These are phyloP conservation scores for Firmiana major DNA, from an alignment of 345 rosid species.

Conservation along the genomic window DNA sequence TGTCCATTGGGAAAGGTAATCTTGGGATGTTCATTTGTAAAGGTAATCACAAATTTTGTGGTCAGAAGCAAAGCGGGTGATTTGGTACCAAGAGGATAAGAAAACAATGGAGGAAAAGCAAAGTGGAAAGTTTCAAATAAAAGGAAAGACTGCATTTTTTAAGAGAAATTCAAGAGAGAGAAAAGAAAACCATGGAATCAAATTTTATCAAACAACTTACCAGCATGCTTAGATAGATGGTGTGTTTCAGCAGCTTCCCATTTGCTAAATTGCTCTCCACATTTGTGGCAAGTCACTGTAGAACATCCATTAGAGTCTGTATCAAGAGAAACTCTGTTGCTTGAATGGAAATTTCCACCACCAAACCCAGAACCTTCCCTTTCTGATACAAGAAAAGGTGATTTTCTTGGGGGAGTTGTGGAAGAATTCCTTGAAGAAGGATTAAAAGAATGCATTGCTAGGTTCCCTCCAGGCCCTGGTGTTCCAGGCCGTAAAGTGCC, in stretches of 20 bases:
- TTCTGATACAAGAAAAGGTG: conserved; percentile 40
- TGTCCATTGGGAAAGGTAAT: conserved; percentile 1
- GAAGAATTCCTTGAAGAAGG: conserved; percentile 51
- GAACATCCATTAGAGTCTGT: conserved; percentile 52
- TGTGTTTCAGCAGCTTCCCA: conserved; percentile 96
- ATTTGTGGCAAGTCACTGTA: conserved; percentile 82
- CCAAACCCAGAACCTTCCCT: conserved; percentile 51
- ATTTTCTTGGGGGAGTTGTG: conserved; percentile 53
- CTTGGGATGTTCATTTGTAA: neutral
- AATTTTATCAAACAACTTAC: conserved; percentile 31
- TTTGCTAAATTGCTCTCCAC: conserved; percentile 90
- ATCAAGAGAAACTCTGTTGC: conserved; percentile 57
- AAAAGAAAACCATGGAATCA: neutral
- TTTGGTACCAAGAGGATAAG: conserved; percentile 12
- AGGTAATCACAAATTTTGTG: conserved; percentile 6
- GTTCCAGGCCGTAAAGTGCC: conserved; percentile 91
- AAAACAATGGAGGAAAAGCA: conserved; percentile 18
- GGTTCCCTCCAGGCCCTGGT: conserved; percentile 67
- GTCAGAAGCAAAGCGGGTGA: conserved; percentile 10
- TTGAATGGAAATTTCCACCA: conserved; percentile 38
- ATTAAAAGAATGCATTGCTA: conserved; percentile 70
- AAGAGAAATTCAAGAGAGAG: neutral
- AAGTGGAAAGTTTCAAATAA: conserved; percentile 1
- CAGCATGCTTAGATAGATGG: conserved; percentile 97
- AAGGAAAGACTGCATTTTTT: neutral